A percentile compares a stretch with the other conserved stretches of the same genome.
Conservation (phyloP, 371 early-diverging fungal species). For the Saksenaea oblongispora region DNA sequence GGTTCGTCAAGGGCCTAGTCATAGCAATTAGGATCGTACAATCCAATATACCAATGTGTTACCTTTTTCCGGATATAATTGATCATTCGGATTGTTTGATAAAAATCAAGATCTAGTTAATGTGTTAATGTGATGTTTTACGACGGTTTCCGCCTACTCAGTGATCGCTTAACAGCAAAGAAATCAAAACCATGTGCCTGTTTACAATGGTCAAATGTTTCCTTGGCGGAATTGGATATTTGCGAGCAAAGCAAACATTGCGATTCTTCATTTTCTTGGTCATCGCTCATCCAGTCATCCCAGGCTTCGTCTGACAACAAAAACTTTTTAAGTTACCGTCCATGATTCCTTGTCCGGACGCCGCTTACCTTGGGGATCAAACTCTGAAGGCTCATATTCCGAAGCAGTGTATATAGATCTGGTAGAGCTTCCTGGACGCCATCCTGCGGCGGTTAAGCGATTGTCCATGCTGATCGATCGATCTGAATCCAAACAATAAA, state of each 20-base stretch:
- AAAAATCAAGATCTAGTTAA: slow-evolving; percentile 70
- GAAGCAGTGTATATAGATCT: slow-evolving; percentile 4
- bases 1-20: slow-evolving; percentile 17
- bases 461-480: slow-evolving; percentile 1
- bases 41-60: neutral
- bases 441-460: neutral
- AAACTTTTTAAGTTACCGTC: neutral
- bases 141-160: slow-evolving; percentile 29
- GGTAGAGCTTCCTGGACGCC: neutral
- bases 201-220: slow-evolving; percentile 69
- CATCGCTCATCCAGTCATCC: slow-evolving; percentile 65
- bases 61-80: slow-evolving; percentile 78
- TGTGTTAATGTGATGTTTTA: slow-evolving; percentile 4
- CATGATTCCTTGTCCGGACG: neutral
- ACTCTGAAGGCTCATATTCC: slow-evolving; percentile 11
- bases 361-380: slow-evolving; percentile 11
- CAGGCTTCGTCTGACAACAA: slow-evolving; percentile 8
- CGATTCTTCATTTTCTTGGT: slow-evolving; percentile 52
- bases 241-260: slow-evolving; percentile 76
- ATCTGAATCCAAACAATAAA: neutral
- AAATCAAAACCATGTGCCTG: slow-evolving; percentile 73
- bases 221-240: slow-evolving; percentile 44
- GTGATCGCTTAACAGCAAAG: slow-evolving; percentile 45
- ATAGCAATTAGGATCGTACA: neutral
- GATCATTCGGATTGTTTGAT: slow-evolving; percentile 82